Base-by-base conservation (phyloP, 768 basidiomycete species). In the Lentinula sp. region DNA sequence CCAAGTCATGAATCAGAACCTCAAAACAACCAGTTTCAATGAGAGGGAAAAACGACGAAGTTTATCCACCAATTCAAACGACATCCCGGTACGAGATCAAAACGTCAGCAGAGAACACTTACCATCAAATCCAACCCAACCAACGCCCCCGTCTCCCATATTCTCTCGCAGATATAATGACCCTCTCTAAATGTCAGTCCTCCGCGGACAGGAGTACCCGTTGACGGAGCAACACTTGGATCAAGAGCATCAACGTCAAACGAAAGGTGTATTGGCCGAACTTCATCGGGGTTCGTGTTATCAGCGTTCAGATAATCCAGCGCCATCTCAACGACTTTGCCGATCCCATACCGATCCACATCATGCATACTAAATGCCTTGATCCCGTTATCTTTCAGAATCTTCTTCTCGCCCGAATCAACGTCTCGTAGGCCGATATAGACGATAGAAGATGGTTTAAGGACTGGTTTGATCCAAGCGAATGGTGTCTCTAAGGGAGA, bases 221-320 rank as follows among this genome's bases (percentile, higher is more conserved):
- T 96, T 52, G 91, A 93, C 1, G 95, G 96, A n/a, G 97, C 96
- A 57, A 98, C 95, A 15, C 83, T 83, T 10, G 97, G 97, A 73
- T 98, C 96, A 55, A 95, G 76, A 10, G 94, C 94, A 69, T 95
- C 93, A 20, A 98, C 95, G 71, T 99, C 97, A 72, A 98, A 99
- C 71, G 91, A 93, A 63, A 99, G 76, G 75, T 99, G 97, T 63
- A 98, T 93, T 18, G 97, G 97, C 39, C 79, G 77, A 65, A 90
- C 82, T 66, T 93, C 79, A 61, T 83, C 80, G 10, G 91, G 92
- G 74, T 96, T 97, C 66, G 98, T 91, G 12, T 48, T 20, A 23
- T 23, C 12, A 6, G 18, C 46, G 23, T 48, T 48, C 46, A 48
- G 23, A 72, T 93, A 84, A 72, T 98, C 91, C 66, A 98, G 76